Percentiles rank a stretch among this genome's conserved stretches.
phyloP scores from a whole-genome alignment of 2,329 filamentous ascomycete genomes.

The Penicillium sp. region DNA sequence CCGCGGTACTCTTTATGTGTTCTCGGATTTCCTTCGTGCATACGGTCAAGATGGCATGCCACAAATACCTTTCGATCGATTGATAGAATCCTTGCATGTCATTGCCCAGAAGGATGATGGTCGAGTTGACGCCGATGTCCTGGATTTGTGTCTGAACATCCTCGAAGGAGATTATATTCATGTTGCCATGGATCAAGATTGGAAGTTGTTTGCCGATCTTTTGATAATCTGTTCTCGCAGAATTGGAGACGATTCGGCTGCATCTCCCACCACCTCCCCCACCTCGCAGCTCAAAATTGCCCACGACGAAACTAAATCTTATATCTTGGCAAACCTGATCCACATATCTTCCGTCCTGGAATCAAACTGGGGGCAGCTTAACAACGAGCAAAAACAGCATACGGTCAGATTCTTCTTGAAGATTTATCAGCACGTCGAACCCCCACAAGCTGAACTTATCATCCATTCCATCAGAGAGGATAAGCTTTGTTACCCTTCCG shows the following conservation, averaged over 20 bases:
- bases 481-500: constrained; percentile 35
- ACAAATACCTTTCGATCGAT: constrained; percentile 36
- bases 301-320: constrained; percentile 38
- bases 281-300: constrained; percentile 29
- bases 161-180: constrained; percentile 41
- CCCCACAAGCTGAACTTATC: constrained; percentile 42
- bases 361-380: constrained; percentile 40
- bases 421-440: constrained; percentile 38
- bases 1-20: constrained; percentile 44
- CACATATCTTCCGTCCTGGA: constrained; percentile 41
- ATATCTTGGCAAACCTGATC: constrained; percentile 40
- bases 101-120: constrained; percentile 40
- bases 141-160: constrained; percentile 44
- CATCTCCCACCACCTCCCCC: constrained; percentile 20
- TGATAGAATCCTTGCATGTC: constrained; percentile 38
- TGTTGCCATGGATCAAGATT: constrained; percentile 35
- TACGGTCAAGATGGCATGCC: constrained; percentile 44
- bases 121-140: constrained; percentile 41
- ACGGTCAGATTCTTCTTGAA: constrained; percentile 39
- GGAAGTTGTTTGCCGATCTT: constrained; percentile 35
- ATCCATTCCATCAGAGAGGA: constrained; percentile 37
- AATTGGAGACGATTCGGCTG: constrained; percentile 32
- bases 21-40: constrained; percentile 43
- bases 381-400: constrained; percentile 37
- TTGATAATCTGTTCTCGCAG: constrained; percentile 39